Percentiles rank a stretch among this genome's conserved stretches.
Conservation (phyloP, 225 moss, liverwort and hornwort species). For the Antitrichia curtipendula region DNA sequence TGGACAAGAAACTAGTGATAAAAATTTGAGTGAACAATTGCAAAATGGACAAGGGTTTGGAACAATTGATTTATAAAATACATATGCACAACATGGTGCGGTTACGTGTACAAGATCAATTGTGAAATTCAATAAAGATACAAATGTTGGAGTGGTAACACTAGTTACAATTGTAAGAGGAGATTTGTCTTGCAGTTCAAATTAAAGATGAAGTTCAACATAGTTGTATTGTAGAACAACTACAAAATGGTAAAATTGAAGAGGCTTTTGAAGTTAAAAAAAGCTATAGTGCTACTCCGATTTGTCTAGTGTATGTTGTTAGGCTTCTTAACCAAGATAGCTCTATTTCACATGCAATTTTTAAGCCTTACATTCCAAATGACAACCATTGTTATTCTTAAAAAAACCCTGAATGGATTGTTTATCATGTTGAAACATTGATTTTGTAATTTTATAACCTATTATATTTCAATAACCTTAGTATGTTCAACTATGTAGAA, state of each 20-base stretch:
- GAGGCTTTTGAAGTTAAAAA: conserved; percentile 46
- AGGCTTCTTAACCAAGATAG: conserved; percentile 23
- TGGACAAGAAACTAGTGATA: neutral
- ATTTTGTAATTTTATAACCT: neutral
- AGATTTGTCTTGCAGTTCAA: neutral
- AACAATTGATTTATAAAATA: neutral
- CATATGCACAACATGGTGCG: conserved; percentile 13
- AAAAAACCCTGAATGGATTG: conserved; percentile 55
- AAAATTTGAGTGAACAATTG: neutral
- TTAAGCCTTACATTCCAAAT: conserved; percentile 41
- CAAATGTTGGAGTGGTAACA: conserved; percentile 27
- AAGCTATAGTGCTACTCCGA: conserved; percentile 47
- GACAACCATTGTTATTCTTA: conserved; percentile 33
- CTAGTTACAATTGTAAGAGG: conserved; percentile 24
- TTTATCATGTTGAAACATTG: conserved; percentile 20
- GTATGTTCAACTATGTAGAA: neutral
- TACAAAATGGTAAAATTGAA: conserved; percentile 18
- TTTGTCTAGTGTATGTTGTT: conserved; percentile 37
- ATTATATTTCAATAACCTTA: neutral
- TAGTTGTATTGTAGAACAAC: conserved; percentile 4
- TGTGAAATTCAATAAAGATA: conserved; percentile 28
- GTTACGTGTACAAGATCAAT: conserved; percentile 36
- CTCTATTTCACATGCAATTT: conserved; percentile 26
- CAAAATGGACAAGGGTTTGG: neutral
- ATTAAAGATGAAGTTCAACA: conserved; percentile 16